Evolutionary conservation across 345 rosid species (phyloP), one percentile per base, ranked within the genome.

Genomic region (Sisymbrium irio): DNA sequence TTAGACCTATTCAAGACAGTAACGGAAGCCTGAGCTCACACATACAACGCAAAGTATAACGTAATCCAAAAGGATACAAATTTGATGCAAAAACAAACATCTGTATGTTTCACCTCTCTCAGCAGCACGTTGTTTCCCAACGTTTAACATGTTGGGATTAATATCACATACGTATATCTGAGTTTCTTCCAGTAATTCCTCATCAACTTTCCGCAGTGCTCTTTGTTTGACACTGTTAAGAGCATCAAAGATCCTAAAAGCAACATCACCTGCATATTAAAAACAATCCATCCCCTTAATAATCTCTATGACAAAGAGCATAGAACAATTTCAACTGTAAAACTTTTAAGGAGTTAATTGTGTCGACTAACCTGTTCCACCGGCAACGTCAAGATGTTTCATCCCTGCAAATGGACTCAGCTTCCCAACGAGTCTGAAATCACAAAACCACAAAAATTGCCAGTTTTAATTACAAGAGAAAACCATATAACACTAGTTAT

Each of bases 311-410:
- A 41, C 15, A 37, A 37, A 19, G 37, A n/a, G 18, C 22, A 5
- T 3, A 28, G 0, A 44, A 56, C 19, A 50, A 28, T 46, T 56
- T 40, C 18, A 14, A 47, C 37, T 22, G 17, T 0, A 27, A 13
- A 36, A 7, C 3, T 10, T 9, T 2, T 5, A 15, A 30, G 3
- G 17, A n/a, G 25, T 25, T 0, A 49, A 41, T 19, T 6, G 57
- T 27, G 9, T 9, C 1, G 17, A 55, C 56, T 70, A 36, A 87
- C 97, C 99, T 61, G 97, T 95, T 69, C 99, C 99, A 22, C 99
- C 97, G 7, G 99, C 99, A 67, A 95, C 97, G 81, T 95, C 99
- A 80, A 90, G 92, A 82, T 95, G 97, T 82, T 90, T 90, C 92
- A 92, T 95, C 83, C 99, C 97, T 2, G 87, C 86, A 72, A 95